Base-by-base conservation (phyloP, 768 basidiomycete species). In the Boletus reticulatus region DNA sequence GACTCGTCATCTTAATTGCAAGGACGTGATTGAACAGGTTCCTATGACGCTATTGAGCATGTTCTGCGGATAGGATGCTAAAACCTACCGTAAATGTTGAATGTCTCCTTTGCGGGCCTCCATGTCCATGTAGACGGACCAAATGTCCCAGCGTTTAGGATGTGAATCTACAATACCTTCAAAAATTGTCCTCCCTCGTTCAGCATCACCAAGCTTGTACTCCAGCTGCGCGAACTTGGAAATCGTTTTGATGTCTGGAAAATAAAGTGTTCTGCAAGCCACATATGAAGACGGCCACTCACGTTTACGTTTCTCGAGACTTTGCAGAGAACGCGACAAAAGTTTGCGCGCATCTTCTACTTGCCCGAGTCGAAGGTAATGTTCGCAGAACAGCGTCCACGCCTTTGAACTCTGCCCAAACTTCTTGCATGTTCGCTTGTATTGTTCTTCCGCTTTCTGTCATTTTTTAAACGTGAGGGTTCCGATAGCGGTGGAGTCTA, bases 41-140 rank as follows among this genome's bases (percentile, higher is more conserved):
- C 57, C 95, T 92, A 63, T 4, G n/a, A 43, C 22, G 16, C 31
- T 4, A 50, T 46, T 41, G 48, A 58, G 55, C 41, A 5, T 34
- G 10, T 50, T 34, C 39, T 19, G 38, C 2, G 13, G 11, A 19
- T 32, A 14, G 32, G 20, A 37, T 39, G 12, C 24, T 43, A 13
- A 47, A 52, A 55, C 79, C 34, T 68, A 89, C 91, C 93, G 78
- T 49, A 93, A 69, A 59, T 81, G 84, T 63, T 89, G 88, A 27
- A 97, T 86, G 70, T 96, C 87, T 14, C 79, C 75, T 70, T 88
- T 87, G 32, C 81, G 80, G 6, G 86, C 87, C 68, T 98, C 92
- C 89, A 97, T 95, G 70, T 99, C 97, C 72, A 98, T 87, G 73
- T 99, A 99, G 48, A 98, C 77, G 39, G 87, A 89, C 96, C 97